Evolutionary conservation across 805 yeast genomes (phyloP), one percentile per base, ranked within the genome.

Genomic region (Ogataea siamensis): DNA sequence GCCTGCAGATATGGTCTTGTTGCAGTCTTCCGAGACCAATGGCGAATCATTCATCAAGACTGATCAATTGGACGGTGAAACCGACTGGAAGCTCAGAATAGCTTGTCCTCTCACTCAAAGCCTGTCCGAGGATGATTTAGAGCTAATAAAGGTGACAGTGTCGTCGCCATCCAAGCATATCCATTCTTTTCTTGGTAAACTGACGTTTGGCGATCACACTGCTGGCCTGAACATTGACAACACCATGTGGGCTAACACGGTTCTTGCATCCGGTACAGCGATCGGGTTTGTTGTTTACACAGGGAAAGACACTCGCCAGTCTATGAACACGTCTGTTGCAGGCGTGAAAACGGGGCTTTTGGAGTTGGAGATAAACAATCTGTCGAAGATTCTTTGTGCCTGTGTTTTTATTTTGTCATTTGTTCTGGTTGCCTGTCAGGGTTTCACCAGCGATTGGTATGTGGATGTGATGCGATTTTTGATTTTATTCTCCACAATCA

Each of bases 231-330:
- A 83, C 3, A 79, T 93, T 7, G 99, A 93, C 60, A 89, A 91
- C 55, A 87, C 99, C 0, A 62, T 94, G 58, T 93, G 99, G 99
- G 97, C 98, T 10, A 93, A 93, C 58, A 93, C 99, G 0, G 97
- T 94, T 1, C 68, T 94, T 11, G 98, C 99, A 0, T 85, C 96
- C 0, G 98, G 97, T 10, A 76, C 87, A 3, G 93, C 94, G 6
- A 68, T 89, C 32, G 99, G 95, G 2, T 80, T 91, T 51, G 78
- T 93, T 11, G 70, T 88, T 2, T 93, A 88, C 60, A 91, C 98
- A 0, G 99, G 99, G 14, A 62, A 66, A 23, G 97, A 93, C 54
- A 94, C 99, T 0, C 78, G 99, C 47, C 98, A 89, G 65, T 85
- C 94, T 16, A 76, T 89, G 83, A 94, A 94, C 62, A 91, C 98